Base-by-base conservation (phyloP, 2,329 filamentous ascomycete species). In the Venturia nashicola region DNA sequence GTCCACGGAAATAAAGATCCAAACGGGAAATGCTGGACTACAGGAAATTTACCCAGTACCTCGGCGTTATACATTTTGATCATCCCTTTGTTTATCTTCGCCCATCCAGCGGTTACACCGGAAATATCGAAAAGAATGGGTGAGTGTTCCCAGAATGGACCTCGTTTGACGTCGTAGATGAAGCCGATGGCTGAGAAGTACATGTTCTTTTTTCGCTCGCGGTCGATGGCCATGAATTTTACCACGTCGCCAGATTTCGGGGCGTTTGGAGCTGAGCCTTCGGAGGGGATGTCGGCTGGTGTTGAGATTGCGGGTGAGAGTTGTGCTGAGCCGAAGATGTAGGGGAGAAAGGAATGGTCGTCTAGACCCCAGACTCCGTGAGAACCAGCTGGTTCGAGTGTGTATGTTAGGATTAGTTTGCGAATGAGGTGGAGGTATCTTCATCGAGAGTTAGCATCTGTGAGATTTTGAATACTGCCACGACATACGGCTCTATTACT, bases 1-100 rank as follows among this genome's bases (percentile, higher is more conserved):
- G 78, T 75, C 78, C 79, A 81, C 44, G 68, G 67, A 67, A 80
- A 80, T 12, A 81, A 69, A n/a, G 77, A 78, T 20, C 79, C 79
- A 64, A 81, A 80, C 3, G 76, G 77, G 65, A 81, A 97, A 75
- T 99, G 94, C 76, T 99, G 94, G n/a, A 99, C 91, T 2, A 99
- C 94, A 2, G 94, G 94, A 72, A 97, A 97, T 75, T 99, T 99
- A 46, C 89, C 90, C 16, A 99, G 80, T 3, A 99, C 94, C 77
- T 99, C 94, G 20, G 90, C 94, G 68, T 95, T 91, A 78, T 93
- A 99, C 94, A 99, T 99, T 76, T 97, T 99, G 71, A 99, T 85
- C 94, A 99, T 97, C 61, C 94, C 94, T 69, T 81, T 81, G 76
- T 99, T 97, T 71, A 99, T 96, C 79, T 99, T 99, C 43, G 89